phyloP scores from a whole-genome alignment of 495 filamentous ascomycete genomes.

The Trichoderma orchidacearum region DNA sequence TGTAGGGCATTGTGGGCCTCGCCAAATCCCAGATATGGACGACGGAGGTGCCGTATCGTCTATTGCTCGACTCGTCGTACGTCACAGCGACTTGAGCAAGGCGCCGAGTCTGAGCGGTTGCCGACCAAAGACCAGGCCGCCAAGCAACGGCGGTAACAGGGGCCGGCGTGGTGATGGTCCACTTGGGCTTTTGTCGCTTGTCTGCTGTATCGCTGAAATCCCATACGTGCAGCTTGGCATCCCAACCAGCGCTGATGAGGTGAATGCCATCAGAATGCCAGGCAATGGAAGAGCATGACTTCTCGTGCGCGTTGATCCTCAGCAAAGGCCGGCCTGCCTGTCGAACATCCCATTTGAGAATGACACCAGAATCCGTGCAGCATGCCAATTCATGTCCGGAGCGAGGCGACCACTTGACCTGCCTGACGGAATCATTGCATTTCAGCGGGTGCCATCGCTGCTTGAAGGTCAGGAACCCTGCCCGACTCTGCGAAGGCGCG shows the following conservation, averaged over 20 bases:
- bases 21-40: constrained; percentile 91
- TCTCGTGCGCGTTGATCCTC: constrained; percentile 71
- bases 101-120: constrained; percentile 47
- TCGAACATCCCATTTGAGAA: constrained; percentile 45
- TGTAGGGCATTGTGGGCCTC: constrained; percentile 71
- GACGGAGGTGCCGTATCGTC: constrained; percentile 46
- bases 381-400: constrained; percentile 81
- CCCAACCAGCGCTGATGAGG: constrained; percentile 68
- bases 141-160: constrained; percentile 69
- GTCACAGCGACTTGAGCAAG: constrained; percentile 39
- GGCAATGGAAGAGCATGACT: constrained; percentile 66
- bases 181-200: constrained; percentile 66
- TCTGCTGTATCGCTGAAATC: constrained; percentile 68
- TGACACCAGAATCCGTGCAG: constrained; percentile 70
- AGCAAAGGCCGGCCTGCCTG: constrained; percentile 33
- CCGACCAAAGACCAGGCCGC: constrained; percentile 68
- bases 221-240: constrained; percentile 83
- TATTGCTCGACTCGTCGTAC: constrained; percentile 34
- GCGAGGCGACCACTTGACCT: constrained; percentile 78
- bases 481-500: constrained; percentile 19
- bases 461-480: constrained; percentile 27
- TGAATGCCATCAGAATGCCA: constrained; percentile 96
- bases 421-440: constrained; percentile 64
- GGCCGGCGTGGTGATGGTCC: constrained; percentile 40
- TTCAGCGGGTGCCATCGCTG: constrained; percentile 16